Evolutionary conservation across 768 basidiomycete genomes (phyloP).

Genomic region (Gymnopilus junonius): DNA sequence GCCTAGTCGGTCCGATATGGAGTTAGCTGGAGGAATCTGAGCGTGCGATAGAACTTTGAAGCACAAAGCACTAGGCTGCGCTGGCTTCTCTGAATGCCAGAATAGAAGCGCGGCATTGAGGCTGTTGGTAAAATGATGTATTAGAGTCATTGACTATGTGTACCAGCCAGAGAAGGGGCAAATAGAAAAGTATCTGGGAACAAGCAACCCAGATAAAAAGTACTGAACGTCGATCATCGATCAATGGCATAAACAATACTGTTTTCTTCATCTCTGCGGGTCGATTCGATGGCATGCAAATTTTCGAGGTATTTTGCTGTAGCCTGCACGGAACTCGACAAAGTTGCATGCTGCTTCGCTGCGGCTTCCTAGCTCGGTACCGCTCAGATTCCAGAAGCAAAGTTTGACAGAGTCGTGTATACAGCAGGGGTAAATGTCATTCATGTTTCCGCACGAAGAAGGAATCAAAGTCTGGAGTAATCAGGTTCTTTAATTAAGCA

Average conservation of each 20-base stretch:
- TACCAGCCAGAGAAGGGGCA: no score
- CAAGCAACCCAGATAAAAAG: no score
- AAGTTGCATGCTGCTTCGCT: background rate
- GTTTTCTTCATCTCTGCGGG: no score
- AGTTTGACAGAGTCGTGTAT: constrained; percentile 96
- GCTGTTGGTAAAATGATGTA: no score
- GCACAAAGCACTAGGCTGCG: constrained; percentile 66
- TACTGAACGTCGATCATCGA: no score
- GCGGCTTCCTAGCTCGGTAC: constrained; percentile 65
- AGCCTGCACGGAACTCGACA: background rate
- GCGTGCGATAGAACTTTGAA: constrained; percentile 73
- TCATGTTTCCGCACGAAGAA: constrained; percentile 27
- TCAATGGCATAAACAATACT: no score
- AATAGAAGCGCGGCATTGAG: no score
- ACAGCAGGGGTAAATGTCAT: constrained; percentile 77
- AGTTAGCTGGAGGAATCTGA: constrained; percentile 87
- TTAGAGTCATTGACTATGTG: no score
- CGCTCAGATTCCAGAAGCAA: constrained; percentile 98
- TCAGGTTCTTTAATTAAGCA: constrained; percentile 1
- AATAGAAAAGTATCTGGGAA: no score
- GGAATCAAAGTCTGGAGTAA: background rate
- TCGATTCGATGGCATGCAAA: constrained; percentile 69
- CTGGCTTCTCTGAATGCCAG: constrained; percentile 41
- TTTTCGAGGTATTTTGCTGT: constrained; percentile 37
- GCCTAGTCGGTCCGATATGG: constrained; percentile 85